Evolutionary conservation across 805 yeast species (phyloP).

Genomic region (Candida methanosorbosa): DNA sequence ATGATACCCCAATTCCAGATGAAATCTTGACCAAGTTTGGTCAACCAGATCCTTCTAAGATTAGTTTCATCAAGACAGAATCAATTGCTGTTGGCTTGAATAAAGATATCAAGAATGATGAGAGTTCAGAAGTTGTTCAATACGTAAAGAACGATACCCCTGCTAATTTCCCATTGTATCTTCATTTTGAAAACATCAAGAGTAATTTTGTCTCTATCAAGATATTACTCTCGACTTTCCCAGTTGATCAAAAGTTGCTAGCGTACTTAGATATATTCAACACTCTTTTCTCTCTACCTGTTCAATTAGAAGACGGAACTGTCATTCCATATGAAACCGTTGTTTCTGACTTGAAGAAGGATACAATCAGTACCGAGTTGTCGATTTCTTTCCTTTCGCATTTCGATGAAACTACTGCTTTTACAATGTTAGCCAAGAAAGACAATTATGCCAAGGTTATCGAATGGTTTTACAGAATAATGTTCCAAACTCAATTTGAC

Average conservation of each 20-base stretch:
- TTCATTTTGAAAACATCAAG: slow-evolving; percentile 72
- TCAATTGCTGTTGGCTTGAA: slow-evolving; percentile 55
- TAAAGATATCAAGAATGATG: slow-evolving; percentile 20
- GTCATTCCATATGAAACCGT: slow-evolving; percentile 65
- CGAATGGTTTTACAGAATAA: slow-evolving; percentile 63
- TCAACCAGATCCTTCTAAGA: slow-evolving; percentile 66
- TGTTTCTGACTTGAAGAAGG: slow-evolving; percentile 63
- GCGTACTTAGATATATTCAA: slow-evolving; percentile 59
- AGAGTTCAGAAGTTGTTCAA: slow-evolving; percentile 13
- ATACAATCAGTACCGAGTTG: slow-evolving; percentile 53
- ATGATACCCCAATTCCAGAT: slow-evolving; percentile 73
- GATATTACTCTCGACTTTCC: slow-evolving; percentile 48
- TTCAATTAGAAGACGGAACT: slow-evolving; percentile 52
- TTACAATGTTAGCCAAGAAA: slow-evolving; percentile 52
- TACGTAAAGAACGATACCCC: slow-evolving; percentile 25
- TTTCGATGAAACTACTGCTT: slow-evolving; percentile 57
- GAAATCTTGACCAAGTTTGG: slow-evolving; percentile 52
- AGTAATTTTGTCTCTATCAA: slow-evolving; percentile 73
- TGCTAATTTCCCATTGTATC: slow-evolving; percentile 48
- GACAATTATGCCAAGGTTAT: slow-evolving; percentile 61
- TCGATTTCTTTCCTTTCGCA: slow-evolving; percentile 49
- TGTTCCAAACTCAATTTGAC: slow-evolving; percentile 65
- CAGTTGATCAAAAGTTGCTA: slow-evolving; percentile 51
- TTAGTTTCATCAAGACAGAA: slow-evolving; percentile 60
- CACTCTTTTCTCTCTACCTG: slow-evolving; percentile 53